phyloP scores from a whole-genome alignment of 208 protist species.

The Trypanosoma boissoni region DNA sequence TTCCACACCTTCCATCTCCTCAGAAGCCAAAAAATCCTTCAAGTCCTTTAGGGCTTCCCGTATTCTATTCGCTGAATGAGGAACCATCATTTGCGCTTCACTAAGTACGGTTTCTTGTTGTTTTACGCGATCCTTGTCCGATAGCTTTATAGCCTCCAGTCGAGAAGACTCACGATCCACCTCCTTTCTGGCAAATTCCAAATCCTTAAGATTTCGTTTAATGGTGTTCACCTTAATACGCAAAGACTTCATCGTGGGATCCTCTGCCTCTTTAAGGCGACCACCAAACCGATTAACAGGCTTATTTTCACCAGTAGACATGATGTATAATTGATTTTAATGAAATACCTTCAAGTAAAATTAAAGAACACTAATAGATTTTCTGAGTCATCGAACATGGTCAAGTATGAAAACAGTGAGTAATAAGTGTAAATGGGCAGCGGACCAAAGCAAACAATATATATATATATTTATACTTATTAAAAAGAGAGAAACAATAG shows the following conservation, averaged over 20 bases:
- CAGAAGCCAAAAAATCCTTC: constrained; percentile 54
- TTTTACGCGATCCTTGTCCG: constrained; percentile 45
- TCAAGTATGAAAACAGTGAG: too few species aligned
- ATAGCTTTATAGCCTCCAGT: constrained; percentile 40
- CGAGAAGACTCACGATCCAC: constrained; percentile 48
- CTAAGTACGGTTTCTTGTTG: constrained; percentile 74
- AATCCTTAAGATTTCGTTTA: constrained; percentile 66
- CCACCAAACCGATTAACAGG: constrained; percentile 37
- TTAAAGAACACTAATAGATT: too few species aligned
- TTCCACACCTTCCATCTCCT: constrained; percentile 28
- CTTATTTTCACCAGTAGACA: constrained; percentile 27
- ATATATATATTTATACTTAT: constrained; percentile 1
- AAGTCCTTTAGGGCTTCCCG: constrained; percentile 52
- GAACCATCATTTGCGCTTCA: constrained; percentile 81
- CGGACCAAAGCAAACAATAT: too few species aligned
- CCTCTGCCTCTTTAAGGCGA: constrained; percentile 41
- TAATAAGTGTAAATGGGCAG: too few species aligned
- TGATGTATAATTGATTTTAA: constrained; percentile 18
- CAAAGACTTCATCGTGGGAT: constrained; percentile 44
- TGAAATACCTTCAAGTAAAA: background rate
- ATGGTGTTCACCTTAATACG: constrained; percentile 59
- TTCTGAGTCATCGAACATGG: too few species aligned
- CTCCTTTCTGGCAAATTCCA: constrained; percentile 64
- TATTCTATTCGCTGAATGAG: constrained; percentile 66
- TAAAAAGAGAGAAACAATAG: background rate